Evolutionary conservation across 2,329 filamentous ascomycete species (phyloP), one percentile per base, ranked within the genome.

Genomic region (Alternaria incomplexa): DNA sequence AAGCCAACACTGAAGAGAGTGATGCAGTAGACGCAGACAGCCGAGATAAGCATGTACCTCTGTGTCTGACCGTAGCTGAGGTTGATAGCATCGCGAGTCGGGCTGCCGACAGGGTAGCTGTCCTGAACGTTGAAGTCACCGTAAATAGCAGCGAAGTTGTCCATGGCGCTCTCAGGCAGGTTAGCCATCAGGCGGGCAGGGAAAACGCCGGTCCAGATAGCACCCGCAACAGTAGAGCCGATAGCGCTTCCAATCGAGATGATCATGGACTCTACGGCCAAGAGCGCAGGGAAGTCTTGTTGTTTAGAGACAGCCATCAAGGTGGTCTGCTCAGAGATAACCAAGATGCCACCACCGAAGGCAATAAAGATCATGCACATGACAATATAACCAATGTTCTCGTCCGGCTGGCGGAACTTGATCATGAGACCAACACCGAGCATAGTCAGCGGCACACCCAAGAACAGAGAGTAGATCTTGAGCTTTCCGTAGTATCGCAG

Each of bases 191-290:
- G 81, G 11, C 83, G 83, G 17, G 80, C 77, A 6, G 84, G 85
- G 69, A 91, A 86, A 1, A 85, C 84, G 63, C 85, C 83, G 0
- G 85, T 87, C 89, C 89, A 92, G 64, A 92, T 87, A 10, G 89
- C 88, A 0, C 85, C 85, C 1, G 89, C 85, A 51, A 91, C 84
- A 8, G 88, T 85, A n/a, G 66, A 74, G 0, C 80, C 80, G 26
- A 81, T 76, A 20, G 79, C 78, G 36, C 73, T 71, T 7, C 80
- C 90, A 63, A 91, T 85, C 61, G 85, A 85, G 65, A 86, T 83
- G 50, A 89, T 86, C 47, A 91, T 85, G 12, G 86, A 83, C 58
- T 89, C 83, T 66, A 91, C 82, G 17, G 75, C 75, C 8, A 78
- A 66, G 2, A 77, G 66, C 12, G 73, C 74, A 10, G 75, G 74